phyloP scores from a whole-genome alignment of 176 grass and related monocot species.

The Aegilops longissima region DNA sequence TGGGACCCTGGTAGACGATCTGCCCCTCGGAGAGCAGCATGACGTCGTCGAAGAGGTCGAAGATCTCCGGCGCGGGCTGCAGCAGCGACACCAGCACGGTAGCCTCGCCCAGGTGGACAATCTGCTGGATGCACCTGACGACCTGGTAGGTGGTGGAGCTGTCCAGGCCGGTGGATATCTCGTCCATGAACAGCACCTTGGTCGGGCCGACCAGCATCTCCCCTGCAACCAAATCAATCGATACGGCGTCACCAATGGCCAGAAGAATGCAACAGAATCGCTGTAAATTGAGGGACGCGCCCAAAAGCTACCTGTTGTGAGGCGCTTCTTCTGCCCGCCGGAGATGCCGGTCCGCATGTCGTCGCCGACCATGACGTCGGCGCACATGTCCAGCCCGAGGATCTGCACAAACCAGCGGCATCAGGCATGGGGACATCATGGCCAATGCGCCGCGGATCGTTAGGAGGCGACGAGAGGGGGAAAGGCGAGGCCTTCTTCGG shows the following conservation, averaged over 20 bases:
- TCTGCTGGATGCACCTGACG: constrained; percentile 86
- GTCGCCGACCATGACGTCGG: constrained; percentile 86
- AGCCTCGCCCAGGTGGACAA: constrained; percentile 85
- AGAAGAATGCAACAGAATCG: neutral
- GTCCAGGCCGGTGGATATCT: constrained; percentile 97
- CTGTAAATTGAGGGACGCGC: neutral
- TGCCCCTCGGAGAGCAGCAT: constrained; percentile 93
- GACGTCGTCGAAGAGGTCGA: constrained; percentile 88
- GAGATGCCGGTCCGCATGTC: constrained; percentile 86
- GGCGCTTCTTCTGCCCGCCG: constrained; percentile 94
- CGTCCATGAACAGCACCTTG: constrained; percentile 97
- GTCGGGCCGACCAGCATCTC: constrained; percentile 99
- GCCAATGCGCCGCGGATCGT: neutral
- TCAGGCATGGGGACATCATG: constrained; percentile 2
- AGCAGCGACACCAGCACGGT: constrained; percentile 91
- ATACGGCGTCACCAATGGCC: neutral
- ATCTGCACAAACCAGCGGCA: constrained; percentile 38
- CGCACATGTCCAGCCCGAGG: constrained; percentile 92
- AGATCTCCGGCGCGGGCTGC: constrained; percentile 88
- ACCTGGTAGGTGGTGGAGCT: constrained; percentile 96
- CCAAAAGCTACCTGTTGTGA: constrained; percentile 64
- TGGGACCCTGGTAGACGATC: constrained; percentile 91
- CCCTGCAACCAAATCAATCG: constrained; percentile 34
- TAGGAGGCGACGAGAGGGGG: neutral
- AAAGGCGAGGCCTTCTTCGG: neutral